Conservation (phyloP, 2,329 filamentous ascomycete genomes). For the Cytospora paraplurivora region DNA sequence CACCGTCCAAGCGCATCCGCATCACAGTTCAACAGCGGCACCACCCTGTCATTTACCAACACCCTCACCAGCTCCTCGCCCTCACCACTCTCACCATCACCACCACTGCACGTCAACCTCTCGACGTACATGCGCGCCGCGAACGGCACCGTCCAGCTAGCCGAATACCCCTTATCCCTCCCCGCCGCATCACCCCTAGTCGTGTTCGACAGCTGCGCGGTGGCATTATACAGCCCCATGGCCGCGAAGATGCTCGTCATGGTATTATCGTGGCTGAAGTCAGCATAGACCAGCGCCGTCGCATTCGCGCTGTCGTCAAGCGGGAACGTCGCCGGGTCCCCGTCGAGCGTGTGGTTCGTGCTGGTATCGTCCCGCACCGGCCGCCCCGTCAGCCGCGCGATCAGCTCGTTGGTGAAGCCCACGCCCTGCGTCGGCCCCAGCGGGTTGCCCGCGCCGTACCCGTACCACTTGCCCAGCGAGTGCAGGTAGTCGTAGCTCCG, state of each 20-base stretch:
- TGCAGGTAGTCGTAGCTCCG: constrained; percentile 78
- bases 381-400: constrained; percentile 72
- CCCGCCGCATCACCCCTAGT: constrained; percentile 49
- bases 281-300: constrained; percentile 72
- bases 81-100: constrained; percentile 36
- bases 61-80: constrained; percentile 73
- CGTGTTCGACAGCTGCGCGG: constrained; percentile 53
- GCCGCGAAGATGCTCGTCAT: constrained; percentile 78
- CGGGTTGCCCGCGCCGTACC: constrained; percentile 73
- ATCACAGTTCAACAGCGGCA: constrained; percentile 69
- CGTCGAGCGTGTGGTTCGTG: constrained; percentile 77
- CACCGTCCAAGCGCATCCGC: constrained; percentile 74
- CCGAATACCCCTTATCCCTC: constrained; percentile 68
- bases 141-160: constrained; percentile 82
- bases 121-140: constrained; percentile 81
- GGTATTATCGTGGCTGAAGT: constrained; percentile 91
- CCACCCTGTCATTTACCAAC: constrained; percentile 81
- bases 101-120: constrained; percentile 70
- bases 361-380: constrained; percentile 73
- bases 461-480: constrained; percentile 82
- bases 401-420: constrained; percentile 84
- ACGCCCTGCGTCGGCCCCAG: constrained; percentile 84
- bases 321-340: constrained; percentile 69
- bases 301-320: constrained; percentile 45
- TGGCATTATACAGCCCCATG: constrained; percentile 75